Percentiles rank a stretch among this genome's conserved stretches.
Evolutionary conservation across 139 green algal species (phyloP).

Genomic region (Trebouxia sp.): DNA sequence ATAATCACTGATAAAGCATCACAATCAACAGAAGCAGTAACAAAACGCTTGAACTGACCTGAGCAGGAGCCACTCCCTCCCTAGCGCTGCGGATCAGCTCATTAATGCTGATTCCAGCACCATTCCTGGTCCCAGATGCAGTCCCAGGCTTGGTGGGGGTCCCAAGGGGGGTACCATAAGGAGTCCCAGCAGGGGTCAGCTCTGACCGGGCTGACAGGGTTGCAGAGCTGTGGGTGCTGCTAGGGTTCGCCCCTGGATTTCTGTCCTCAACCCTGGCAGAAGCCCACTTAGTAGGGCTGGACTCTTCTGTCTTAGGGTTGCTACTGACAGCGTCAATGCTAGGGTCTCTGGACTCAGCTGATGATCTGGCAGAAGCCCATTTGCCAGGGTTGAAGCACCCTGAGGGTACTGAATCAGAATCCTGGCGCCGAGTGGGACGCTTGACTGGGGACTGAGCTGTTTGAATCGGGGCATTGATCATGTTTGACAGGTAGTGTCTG

Average conservation of each 20-base stretch:
- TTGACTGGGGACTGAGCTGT: conserved; percentile 21
- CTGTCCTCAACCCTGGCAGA: conserved; percentile 12
- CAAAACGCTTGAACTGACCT: too few relatives aligned
- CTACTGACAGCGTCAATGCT: neutral
- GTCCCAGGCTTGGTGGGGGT: neutral
- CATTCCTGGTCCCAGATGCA: conserved; percentile 6
- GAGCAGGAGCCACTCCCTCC: neutral
- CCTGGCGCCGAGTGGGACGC: neutral
- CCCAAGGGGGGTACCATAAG: neutral
- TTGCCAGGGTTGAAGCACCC: conserved; percentile 1
- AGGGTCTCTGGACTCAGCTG: neutral
- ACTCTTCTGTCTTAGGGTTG: conserved; percentile 1
- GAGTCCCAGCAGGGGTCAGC: conserved; percentile 12
- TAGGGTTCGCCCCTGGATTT: too few relatives aligned
- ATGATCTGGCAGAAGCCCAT: conserved; percentile 10
- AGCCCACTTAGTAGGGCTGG: conserved; percentile 5
- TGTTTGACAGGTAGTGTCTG: conserved; percentile 25
- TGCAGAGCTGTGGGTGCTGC: conserved; percentile 15
- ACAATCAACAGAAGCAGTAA: too few relatives aligned
- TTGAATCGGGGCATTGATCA: conserved; percentile 18
- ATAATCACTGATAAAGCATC: too few relatives aligned
- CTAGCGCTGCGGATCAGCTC: conserved; percentile 19
- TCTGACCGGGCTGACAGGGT: conserved; percentile 14
- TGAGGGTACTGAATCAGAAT: neutral
- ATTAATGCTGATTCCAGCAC: conserved; percentile 15